Evolutionary conservation across 1,139 yeast genomes (phyloP).

Genomic region (Candida gigantensis): DNA sequence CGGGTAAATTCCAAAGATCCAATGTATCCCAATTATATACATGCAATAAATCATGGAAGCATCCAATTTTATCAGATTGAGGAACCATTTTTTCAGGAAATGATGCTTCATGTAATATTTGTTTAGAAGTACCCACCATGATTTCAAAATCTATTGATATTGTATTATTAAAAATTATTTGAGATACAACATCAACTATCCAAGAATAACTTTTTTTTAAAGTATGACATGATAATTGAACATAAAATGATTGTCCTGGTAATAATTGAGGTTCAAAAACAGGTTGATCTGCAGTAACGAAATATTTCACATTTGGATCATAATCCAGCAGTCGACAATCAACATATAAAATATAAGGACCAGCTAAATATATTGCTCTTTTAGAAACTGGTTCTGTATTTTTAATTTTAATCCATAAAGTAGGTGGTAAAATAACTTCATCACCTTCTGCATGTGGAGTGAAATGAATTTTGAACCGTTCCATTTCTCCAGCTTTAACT

Average conservation of each 20-base stretch:
- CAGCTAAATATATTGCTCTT: slow-evolving; percentile 86
- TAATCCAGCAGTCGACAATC: slow-evolving; percentile 73
- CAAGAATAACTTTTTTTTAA: slow-evolving; percentile 55
- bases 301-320: slow-evolving; percentile 52
- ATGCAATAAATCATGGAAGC: slow-evolving; percentile 22
- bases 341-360: slow-evolving; percentile 86
- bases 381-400: slow-evolving; percentile 75
- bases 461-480: slow-evolving; percentile 37
- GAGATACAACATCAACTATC: slow-evolving; percentile 85
- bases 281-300: slow-evolving; percentile 69
- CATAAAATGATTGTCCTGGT: slow-evolving; percentile 64
- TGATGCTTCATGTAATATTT: slow-evolving; percentile 41
- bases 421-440: slow-evolving; percentile 24
- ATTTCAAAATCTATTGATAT: slow-evolving; percentile 74
- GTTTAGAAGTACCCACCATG: slow-evolving; percentile 53
- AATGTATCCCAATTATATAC: slow-evolving; percentile 61
- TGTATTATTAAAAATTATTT: slow-evolving; percentile 71
- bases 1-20: slow-evolving; percentile 70
- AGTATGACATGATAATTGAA: slow-evolving; percentile 43
- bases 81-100: slow-evolving; percentile 26
- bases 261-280: slow-evolving; percentile 64
- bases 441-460: slow-evolving; percentile 27
- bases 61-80: slow-evolving; percentile 34
- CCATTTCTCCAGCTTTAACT: slow-evolving; percentile 41
- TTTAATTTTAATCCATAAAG: slow-evolving; percentile 63